A percentile compares a stretch with the other conserved stretches of the same genome.
Conservation (phyloP, 2,329 filamentous ascomycete species). For the Dactylellina drechsleri region DNA sequence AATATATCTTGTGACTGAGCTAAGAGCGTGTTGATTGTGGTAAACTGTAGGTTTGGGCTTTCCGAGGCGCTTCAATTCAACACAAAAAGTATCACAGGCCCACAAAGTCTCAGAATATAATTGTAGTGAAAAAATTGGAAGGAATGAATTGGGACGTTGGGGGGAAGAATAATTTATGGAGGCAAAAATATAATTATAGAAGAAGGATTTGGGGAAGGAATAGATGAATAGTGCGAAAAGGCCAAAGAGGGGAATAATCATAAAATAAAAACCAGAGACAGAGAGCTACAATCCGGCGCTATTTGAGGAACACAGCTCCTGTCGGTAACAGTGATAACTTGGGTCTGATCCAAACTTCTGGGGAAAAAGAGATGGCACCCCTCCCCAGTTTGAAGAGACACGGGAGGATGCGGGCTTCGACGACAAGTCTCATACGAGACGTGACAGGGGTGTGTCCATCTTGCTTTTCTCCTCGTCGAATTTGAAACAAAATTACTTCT, state of each 20-base stretch:
- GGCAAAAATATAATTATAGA: not conserved
- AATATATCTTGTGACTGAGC: not conserved
- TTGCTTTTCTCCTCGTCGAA: slow-evolving; percentile 21
- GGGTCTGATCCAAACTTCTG: slow-evolving; percentile 15
- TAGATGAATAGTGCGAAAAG: slow-evolving; percentile 19
- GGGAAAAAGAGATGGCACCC: slow-evolving; percentile 17
- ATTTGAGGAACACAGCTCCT: slow-evolving; percentile 40
- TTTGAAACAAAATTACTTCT: slow-evolving; percentile 39
- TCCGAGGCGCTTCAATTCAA: slow-evolving; percentile 14
- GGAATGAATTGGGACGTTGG: slow-evolving; percentile 12
- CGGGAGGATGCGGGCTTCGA: slow-evolving; percentile 51
- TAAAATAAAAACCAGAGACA: slow-evolving; percentile 12
- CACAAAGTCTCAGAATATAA: slow-evolving; percentile 2
- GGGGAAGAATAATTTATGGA: slow-evolving; percentile 6
- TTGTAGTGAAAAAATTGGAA: not conserved
- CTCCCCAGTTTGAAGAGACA: slow-evolving; percentile 23
- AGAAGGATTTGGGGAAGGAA: slow-evolving; percentile 20
- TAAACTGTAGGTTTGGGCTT: slow-evolving; percentile 18
- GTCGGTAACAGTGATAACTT: slow-evolving; percentile 10
- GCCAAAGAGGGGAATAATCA: no score
- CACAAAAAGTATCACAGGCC: slow-evolving; percentile 49
- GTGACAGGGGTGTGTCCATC: slow-evolving; percentile 35
- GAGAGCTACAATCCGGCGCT: slow-evolving; percentile 28
- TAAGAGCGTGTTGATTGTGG: slow-evolving; percentile 44
- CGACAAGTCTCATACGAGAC: slow-evolving; percentile 37